Evolutionary conservation across 305 asterid genomes (phyloP), one percentile per base, ranked within the genome.

Genomic region (Petunia hybrid): DNA sequence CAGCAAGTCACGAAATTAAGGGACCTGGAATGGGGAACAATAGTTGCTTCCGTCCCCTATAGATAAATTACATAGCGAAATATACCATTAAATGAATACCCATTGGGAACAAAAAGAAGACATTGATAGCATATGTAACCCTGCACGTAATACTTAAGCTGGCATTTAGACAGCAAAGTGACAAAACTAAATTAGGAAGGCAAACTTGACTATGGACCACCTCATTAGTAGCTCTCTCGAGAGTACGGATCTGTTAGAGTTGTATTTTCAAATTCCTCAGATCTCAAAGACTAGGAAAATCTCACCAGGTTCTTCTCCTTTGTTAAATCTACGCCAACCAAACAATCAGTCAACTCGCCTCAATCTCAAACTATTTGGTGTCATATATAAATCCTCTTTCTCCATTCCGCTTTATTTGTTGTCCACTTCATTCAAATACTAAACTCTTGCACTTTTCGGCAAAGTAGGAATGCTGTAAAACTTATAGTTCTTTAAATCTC

Each of bases 321-420:
- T 6, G 13, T 36, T 63, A 36, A 22, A 8, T 63, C 43, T 36
- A 63, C 36, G 46, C 51, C 63, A 51, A 36, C 13, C 46, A 6
- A 74, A 8, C 57, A 51, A 48, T 48, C 56, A 46, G 10, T 48
- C 57, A 73, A 73, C 62, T 73, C 35, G 35, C 78, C 62, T 73
- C 45, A 51, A 13, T 13, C 46, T 51, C 36, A 74, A 74, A 74
- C 78, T 74, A 53, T 48, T 51, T 74, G 43, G 64, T 8, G n/a
- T 48, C 77, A 46, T 73, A 48, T 73, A 73, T 73, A 73, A 40
- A 73, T 48, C 62, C 62, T 73, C 78, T 48, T 71, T 48, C 6
- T 8, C 45, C 57, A 12, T 51, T 73, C 62, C 14, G 36, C 35
- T 73, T 63, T 73, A 40, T 3, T 73, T 35, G 4, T 22, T 14